phyloP scores from a whole-genome alignment of 2,329 filamentous ascomycete genomes.

The Pseudogymnoascus sp. region DNA sequence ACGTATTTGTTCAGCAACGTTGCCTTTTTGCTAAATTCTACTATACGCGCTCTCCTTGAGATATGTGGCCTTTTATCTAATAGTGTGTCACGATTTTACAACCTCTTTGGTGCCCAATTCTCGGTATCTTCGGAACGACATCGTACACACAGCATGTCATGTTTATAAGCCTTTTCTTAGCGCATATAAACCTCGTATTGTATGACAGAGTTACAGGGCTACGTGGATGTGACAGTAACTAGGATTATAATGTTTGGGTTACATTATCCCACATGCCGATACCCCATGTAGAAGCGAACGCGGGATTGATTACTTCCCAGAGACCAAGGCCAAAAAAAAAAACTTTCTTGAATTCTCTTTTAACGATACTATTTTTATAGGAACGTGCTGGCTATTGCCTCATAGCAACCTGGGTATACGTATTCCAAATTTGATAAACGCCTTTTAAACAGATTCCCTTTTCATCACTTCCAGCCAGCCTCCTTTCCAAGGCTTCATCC shows the following conservation, averaged over 20 bases:
- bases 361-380: not conserved
- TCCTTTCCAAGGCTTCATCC: not conserved
- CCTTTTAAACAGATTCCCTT: not conserved
- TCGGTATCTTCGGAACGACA: not conserved
- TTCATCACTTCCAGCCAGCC: not conserved
- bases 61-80: conserved; percentile 3
- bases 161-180: conserved; percentile 7
- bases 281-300: not conserved
- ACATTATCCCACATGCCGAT: not conserved
- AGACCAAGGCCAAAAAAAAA: not conserved
- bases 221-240: not conserved
- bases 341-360: not conserved
- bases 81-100: not conserved
- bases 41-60: not conserved
- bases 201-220: not conserved
- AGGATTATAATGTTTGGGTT: not conserved
- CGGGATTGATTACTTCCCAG: not conserved
- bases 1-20: not conserved
- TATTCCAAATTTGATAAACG: not conserved
- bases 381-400: not conserved
- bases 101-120: not conserved
- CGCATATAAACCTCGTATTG: not conserved
- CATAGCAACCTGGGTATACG: not conserved
- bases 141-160: not conserved
- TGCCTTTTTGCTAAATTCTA: not conserved